Percentiles rank a stretch among this genome's conserved stretches.
Evolutionary conservation across 352 stramenopile species (phyloP).

Genomic region (Achlya hypogyna): DNA sequence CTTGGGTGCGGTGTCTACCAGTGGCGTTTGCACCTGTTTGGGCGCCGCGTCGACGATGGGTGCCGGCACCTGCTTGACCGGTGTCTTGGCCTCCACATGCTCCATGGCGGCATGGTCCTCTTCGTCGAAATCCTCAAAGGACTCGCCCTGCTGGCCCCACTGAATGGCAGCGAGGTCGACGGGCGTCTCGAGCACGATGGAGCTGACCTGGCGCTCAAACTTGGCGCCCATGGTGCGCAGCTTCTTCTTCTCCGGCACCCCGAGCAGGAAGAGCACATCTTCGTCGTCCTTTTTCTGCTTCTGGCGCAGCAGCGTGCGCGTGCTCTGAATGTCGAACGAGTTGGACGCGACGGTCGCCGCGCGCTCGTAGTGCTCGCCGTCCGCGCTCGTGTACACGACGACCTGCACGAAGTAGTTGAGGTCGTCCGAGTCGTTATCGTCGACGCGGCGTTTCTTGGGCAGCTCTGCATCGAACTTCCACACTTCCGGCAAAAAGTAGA

Average conservation of each 20-base stretch:
- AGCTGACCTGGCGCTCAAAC: background rate
- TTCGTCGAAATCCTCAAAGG: background rate
- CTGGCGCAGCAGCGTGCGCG: constrained; percentile 68
- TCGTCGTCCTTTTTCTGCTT: constrained; percentile 31
- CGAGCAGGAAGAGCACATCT: constrained; percentile 34
- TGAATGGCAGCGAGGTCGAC: background rate
- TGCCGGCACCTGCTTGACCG: background rate
- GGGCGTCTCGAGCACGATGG: background rate
- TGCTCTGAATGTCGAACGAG: constrained; percentile 82
- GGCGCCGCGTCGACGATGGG: too few species aligned
- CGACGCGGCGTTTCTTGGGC: constrained; percentile 75
- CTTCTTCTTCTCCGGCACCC: constrained; percentile 76
- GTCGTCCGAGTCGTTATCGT: constrained; percentile 30
- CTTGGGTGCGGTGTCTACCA: too few species aligned
- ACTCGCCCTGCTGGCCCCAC: constrained; percentile 1
- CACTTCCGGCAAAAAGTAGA: constrained; percentile 70
- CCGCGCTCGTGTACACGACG: constrained; percentile 61
- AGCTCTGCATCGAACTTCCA: constrained; percentile 87
- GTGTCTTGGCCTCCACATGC: background rate
- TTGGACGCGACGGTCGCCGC: constrained; percentile 62
- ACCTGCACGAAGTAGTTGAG: constrained; percentile 77
- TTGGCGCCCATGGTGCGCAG: constrained; percentile 33
- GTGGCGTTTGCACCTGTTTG: too few species aligned
- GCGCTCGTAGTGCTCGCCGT: constrained; percentile 49
- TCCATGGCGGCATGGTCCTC: background rate